phyloP scores from a whole-genome alignment of 2,329 filamentous ascomycete genomes.

The Chrysosporium queenslandicum region DNA sequence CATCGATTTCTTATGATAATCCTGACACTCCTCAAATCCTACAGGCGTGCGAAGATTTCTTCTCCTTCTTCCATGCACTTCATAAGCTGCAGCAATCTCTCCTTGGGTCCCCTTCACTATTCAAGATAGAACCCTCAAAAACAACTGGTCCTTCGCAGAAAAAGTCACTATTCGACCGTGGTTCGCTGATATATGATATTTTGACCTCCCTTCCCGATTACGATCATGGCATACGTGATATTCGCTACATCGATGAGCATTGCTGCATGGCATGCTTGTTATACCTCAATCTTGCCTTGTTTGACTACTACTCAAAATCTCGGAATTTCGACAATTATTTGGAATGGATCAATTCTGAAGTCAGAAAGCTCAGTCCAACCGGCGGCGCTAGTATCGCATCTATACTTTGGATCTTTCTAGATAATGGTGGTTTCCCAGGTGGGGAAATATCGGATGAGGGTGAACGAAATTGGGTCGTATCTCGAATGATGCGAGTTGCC shows the following conservation, averaged over 20 bases:
- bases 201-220: conserved; percentile 26
- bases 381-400: conserved; percentile 25
- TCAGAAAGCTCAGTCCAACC: conserved; percentile 21
- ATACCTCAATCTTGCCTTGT: conserved; percentile 24
- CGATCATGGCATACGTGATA: conserved; percentile 26
- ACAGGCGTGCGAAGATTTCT: conserved; percentile 26
- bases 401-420: conserved; percentile 26
- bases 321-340: conserved; percentile 24
- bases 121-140: background rate
- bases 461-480: conserved; percentile 27
- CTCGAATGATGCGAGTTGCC: conserved; percentile 25
- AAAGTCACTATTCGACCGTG: conserved; percentile 17
- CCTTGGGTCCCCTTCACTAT: conserved; percentile 16
- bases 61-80: conserved; percentile 25
- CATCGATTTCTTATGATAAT: conserved; percentile 11
- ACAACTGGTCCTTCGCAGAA: background rate
- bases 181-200: conserved; percentile 23
- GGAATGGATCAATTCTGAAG: conserved; percentile 23
- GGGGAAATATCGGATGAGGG: conserved; percentile 20
- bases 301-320: conserved; percentile 23
- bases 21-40: conserved; percentile 20
- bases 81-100: conserved; percentile 21
- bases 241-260: conserved; percentile 28
- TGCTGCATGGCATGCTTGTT: conserved; percentile 26
- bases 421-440: conserved; percentile 23